phyloP scores from a whole-genome alignment of 2,329 filamentous ascomycete species.

The Arthrinium puccinioides region DNA sequence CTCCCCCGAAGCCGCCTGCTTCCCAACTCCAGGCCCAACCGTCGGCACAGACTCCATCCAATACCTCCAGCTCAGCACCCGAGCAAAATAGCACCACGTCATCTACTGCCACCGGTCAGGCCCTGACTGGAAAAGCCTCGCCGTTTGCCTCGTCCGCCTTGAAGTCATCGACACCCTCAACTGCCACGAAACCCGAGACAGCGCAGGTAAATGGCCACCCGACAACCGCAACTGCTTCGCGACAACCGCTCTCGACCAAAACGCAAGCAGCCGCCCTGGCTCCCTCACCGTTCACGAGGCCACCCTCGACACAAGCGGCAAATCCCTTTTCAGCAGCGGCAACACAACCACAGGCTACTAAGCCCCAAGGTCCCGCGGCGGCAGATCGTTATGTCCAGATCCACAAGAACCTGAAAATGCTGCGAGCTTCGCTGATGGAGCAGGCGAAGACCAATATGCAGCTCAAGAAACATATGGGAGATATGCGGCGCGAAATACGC shows the following conservation, averaged over 20 bases:
- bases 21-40: constrained; percentile 4
- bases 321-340: not conserved
- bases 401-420: constrained; percentile 60
- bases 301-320: constrained; percentile 1
- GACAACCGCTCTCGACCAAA: not conserved
- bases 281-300: not conserved
- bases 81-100: not conserved
- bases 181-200: not conserved
- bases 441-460: constrained; percentile 47
- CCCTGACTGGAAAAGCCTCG: not conserved
- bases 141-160: no score
- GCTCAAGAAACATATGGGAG: constrained; percentile 61
- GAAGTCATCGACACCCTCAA: not conserved
- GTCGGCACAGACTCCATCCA: constrained; percentile 9
- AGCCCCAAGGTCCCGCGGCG: constrained; percentile 1
- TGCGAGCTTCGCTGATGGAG: constrained; percentile 37
- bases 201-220: not conserved
- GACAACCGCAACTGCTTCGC: not conserved
- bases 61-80: not conserved
- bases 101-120: not conserved
- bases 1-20: no score
- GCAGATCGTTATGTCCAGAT: constrained; percentile 46
- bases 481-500: constrained; percentile 64
- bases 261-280: constrained; percentile 4
- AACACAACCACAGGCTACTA: not conserved